A percentile compares a stretch with the other conserved stretches of the same genome.
phyloP scores from a whole-genome alignment of 2,329 filamentous ascomycete species.

The Alternaria sp. region DNA sequence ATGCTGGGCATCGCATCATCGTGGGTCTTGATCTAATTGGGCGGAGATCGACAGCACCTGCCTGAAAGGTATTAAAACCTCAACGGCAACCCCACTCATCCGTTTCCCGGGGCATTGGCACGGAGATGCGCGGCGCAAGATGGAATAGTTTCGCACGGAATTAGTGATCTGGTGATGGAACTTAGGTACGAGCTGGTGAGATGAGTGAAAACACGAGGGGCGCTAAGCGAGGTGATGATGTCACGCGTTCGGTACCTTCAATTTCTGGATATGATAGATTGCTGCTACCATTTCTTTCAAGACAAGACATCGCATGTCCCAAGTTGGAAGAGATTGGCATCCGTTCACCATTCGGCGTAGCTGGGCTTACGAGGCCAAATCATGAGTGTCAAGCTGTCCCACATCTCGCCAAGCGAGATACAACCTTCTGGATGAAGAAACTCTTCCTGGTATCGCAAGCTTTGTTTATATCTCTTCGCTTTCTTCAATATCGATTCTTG shows the following conservation, averaged over 20 bases:
- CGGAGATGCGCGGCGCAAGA: not conserved
- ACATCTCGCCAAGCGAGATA: not conserved
- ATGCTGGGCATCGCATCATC: constrained; percentile 14
- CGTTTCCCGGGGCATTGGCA: not conserved
- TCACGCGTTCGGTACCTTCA: not conserved
- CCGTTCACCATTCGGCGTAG: not conserved
- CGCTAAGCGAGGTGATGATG: not conserved
- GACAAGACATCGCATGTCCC: not conserved
- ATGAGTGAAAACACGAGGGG: not conserved
- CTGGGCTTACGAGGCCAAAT: not conserved
- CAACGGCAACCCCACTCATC: not conserved
- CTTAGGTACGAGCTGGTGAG: not conserved
- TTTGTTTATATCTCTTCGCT: not conserved
- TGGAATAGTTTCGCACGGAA: not conserved
- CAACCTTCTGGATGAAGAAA: not conserved
- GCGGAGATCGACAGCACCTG: constrained; percentile 13
- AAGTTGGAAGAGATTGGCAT: not conserved
- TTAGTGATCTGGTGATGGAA: not conserved
- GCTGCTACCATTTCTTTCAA: not conserved
- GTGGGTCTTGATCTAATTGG: not conserved
- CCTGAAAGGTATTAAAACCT: constrained; percentile 5
- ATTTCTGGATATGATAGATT: not conserved
- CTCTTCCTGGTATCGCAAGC: not conserved
- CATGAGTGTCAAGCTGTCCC: not conserved
- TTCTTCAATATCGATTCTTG: not conserved